Evolutionary conservation across 306 rosid species (phyloP).

Genomic region (Rosa rugosa): DNA sequence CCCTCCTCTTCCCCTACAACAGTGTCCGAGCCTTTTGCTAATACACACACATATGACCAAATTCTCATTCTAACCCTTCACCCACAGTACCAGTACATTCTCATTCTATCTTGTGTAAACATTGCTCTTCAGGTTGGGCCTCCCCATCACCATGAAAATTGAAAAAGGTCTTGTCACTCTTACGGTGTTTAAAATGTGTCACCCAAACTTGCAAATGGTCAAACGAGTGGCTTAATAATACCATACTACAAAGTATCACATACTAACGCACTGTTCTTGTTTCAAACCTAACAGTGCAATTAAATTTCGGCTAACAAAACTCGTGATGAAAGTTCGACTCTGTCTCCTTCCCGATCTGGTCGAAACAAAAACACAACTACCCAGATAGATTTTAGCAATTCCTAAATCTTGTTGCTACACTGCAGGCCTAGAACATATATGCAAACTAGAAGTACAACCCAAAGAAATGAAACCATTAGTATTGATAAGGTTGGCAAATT

Average conservation of each 20-base stretch:
- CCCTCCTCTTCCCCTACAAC: neutral
- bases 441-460: too few species aligned
- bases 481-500: neutral
- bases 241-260: too few species aligned
- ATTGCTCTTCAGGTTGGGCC: neutral
- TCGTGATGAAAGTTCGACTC: neutral
- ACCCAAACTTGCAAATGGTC: neutral
- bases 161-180: neutral
- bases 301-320: too few species aligned
- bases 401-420: neutral
- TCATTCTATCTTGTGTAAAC: neutral
- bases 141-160: slow-evolving; percentile 1
- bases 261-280: too few species aligned
- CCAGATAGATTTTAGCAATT: neutral
- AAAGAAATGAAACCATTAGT: too few species aligned
- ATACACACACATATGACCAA: neutral
- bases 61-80: neutral
- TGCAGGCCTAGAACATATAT: neutral
- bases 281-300: too few species aligned
- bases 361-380: too few species aligned
- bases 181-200: neutral
- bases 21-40: neutral
- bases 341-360: too few species aligned
- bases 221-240: too few species aligned
- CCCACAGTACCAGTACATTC: neutral